Conservation (phyloP, 768 basidiomycete species). For the Atractiella rhizophila region DNA sequence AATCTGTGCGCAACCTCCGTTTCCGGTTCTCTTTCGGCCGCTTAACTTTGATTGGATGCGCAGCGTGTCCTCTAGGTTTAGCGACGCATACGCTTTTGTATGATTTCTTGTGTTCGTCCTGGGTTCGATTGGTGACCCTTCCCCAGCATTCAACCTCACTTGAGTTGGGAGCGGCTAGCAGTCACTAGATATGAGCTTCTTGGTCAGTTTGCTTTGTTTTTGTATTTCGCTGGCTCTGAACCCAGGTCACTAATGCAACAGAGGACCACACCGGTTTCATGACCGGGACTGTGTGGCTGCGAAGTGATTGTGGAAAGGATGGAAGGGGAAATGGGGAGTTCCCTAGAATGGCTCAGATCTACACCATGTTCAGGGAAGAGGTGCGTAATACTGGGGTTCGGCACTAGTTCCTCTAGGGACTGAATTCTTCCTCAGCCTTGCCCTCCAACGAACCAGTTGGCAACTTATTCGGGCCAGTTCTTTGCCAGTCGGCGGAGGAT, state of each 20-base stretch:
- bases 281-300: not conserved
- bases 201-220: not conserved
- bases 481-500: slow-evolving; percentile 18
- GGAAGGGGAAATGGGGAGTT: slow-evolving; percentile 12
- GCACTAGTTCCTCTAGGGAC: slow-evolving; percentile 3
- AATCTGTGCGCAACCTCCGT: no score
- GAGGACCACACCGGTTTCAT: no score
- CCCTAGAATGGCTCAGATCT: slow-evolving; percentile 19
- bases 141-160: slow-evolving; percentile 1
- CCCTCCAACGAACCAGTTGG: slow-evolving; percentile 12
- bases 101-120: not conserved
- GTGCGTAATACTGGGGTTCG: slow-evolving; percentile 13
- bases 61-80: not conserved
- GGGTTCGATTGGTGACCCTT: not conserved
- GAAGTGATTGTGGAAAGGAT: slow-evolving; percentile 16
- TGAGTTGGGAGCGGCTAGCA: slow-evolving; percentile 8
- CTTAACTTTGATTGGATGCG: not conserved
- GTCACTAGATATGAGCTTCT: not conserved
- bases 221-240: no score
- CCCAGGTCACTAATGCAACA: no score
- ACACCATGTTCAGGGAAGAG: slow-evolving; percentile 17
- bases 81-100: slow-evolving; percentile 10
- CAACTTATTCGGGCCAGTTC: slow-evolving; percentile 20
- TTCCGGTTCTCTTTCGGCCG: no score
- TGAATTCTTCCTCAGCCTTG: slow-evolving; percentile 2